Base-by-base conservation (phyloP, 2,329 filamentous ascomycete genomes). In the Proliferodiscus dingleyae region DNA sequence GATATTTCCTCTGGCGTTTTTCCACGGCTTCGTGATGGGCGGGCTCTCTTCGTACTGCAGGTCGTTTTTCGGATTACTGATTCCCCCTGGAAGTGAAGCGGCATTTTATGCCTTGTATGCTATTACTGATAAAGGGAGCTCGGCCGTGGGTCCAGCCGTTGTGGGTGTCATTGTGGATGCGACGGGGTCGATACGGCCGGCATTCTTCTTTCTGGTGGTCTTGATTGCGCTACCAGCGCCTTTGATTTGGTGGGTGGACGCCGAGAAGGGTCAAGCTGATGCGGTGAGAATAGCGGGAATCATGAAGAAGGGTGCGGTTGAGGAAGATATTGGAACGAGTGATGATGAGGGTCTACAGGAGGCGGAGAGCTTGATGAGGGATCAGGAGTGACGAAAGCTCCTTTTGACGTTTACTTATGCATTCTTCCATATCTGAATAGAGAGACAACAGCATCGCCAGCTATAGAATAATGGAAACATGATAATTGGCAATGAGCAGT, bases 21-120 rank as follows among this genome's bases (percentile, higher is more conserved):
- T 97, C 13, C 96, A 95, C 64, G 93, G 93, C 0, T 80, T 98
- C 37, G 90, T 96, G 2, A 80, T 97, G 38, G 93, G 91, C n/a
- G 93, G 93, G 0, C 70, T 97, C 28, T 88, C 87, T 47, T 85
- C 85, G 16, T 96, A 97, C 66, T 97, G 91, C 62, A 83, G 91
- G 23, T 90, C 87, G 48, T 75, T 97, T 15, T 98, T 87, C 62
- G 89, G 89, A 34, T 88, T 95, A 64, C 74, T 98, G 46, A 94
- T 98, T 43, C 93, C 93, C 1, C 87, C 88, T 0, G 91, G 91
- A 2, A 93, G 85, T 29, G 93, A 98, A 65, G 89, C 93, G 0
- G 89, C 91, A 0, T 98, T 98, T 63, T 97, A 94, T 63, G 90
- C 91, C 0, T 72, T 97, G 2, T 97, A 96, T 63, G 91, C 91